Evolutionary conservation across 2,329 filamentous ascomycete genomes (phyloP).

Genomic region (Venturiaceae sp.): DNA sequence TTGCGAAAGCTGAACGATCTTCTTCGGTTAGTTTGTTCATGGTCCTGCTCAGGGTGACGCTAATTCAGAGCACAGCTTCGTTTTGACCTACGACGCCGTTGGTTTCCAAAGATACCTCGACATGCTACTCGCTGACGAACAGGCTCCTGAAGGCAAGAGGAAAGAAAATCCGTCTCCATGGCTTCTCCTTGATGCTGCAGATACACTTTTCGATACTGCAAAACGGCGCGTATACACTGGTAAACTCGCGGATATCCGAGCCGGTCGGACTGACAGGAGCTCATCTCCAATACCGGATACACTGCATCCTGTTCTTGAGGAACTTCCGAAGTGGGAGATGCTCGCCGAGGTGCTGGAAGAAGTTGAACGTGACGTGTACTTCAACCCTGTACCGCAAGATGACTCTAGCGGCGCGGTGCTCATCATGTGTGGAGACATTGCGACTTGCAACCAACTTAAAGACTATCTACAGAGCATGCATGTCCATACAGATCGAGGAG

Average conservation of each 20-base stretch:
- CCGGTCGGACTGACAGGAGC: conserved; percentile 24
- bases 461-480: conserved; percentile 92
- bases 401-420: conserved; percentile 87
- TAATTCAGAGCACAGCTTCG: conserved; percentile 30
- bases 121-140: conserved; percentile 84
- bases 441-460: conserved; percentile 76
- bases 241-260: conserved; percentile 45
- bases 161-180: conserved; percentile 87
- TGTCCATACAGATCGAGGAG: conserved; percentile 38
- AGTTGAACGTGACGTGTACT: conserved; percentile 82
- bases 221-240: conserved; percentile 79
- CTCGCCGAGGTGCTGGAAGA: conserved; percentile 87
- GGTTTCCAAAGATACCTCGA: conserved; percentile 90
- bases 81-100: conserved; percentile 82
- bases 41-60: not conserved
- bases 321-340: conserved; percentile 87
- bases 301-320: conserved; percentile 75
- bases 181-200: conserved; percentile 90
- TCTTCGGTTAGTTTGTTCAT: conserved; percentile 61
- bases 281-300: conserved; percentile 43
- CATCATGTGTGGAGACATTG: conserved; percentile 88
- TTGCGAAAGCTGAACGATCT: conserved; percentile 74
- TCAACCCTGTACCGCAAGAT: conserved; percentile 66
- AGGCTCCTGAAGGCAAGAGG: conserved; percentile 77
- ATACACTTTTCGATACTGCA: conserved; percentile 87